Conservation (phyloP, 2,329 filamentous ascomycete genomes). For the Fusarium torulosum region DNA sequence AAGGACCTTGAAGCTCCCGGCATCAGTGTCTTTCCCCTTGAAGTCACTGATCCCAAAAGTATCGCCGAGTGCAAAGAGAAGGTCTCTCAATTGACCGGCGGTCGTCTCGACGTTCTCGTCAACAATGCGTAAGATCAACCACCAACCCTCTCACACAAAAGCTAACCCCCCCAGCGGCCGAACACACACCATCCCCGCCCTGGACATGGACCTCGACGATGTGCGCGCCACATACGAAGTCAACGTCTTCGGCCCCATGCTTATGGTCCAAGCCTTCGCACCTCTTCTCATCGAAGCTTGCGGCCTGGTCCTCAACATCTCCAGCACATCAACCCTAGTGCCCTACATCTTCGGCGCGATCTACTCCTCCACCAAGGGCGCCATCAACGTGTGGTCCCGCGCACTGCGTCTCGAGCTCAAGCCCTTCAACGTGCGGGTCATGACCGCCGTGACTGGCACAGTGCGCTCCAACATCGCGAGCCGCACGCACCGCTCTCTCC, state of each 20-base stretch:
- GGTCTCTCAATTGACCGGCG: constrained; percentile 62
- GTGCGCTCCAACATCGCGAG: constrained; percentile 64
- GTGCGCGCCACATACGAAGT: constrained; percentile 67
- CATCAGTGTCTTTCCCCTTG: constrained; percentile 64
- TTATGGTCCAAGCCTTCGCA: constrained; percentile 65
- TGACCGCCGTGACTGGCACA: constrained; percentile 68
- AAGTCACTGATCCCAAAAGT: constrained; percentile 65
- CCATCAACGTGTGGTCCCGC: constrained; percentile 65
- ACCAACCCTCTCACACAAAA: neutral
- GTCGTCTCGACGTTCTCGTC: constrained; percentile 68
- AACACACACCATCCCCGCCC: constrained; percentile 64
- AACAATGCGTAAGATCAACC: constrained; percentile 66
- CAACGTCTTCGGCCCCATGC: constrained; percentile 70
- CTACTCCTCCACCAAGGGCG: constrained; percentile 69
- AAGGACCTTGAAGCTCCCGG: constrained; percentile 59
- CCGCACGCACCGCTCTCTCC: constrained; percentile 58
- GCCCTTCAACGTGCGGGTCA: constrained; percentile 68
- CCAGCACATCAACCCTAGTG: constrained; percentile 63
- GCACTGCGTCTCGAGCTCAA: constrained; percentile 65
- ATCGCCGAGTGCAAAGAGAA: constrained; percentile 62
- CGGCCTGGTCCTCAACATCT: constrained; percentile 68
- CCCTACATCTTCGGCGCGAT: constrained; percentile 66
- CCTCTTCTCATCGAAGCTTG: constrained; percentile 62
- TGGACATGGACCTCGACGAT: constrained; percentile 65
- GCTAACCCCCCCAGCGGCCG: constrained; percentile 57